Conservation (phyloP, 2,329 filamentous ascomycete species). For the Cladosporium phlei region DNA sequence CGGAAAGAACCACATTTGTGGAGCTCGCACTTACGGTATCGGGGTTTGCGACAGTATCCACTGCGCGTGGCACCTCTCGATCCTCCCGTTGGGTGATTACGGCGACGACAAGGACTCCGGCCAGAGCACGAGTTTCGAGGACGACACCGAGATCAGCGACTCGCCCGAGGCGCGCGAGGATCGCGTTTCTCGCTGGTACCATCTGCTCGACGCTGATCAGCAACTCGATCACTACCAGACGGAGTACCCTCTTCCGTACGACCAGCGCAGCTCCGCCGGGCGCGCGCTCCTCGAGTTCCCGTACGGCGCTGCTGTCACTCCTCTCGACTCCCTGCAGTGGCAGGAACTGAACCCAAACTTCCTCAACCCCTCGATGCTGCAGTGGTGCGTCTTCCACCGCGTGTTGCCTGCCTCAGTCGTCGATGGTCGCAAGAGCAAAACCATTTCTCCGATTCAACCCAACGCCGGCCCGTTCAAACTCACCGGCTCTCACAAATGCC, state of each 20-base stretch:
- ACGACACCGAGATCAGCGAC: constrained; percentile 16
- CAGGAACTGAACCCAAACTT: constrained; percentile 17
- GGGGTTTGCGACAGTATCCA: constrained; percentile 17
- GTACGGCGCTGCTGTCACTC: not conserved
- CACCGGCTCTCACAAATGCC: not conserved
- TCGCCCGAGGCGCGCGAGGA: constrained; percentile 13
- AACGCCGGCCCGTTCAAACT: constrained; percentile 3
- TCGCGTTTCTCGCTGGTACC: constrained; percentile 16
- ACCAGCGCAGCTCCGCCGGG: constrained; percentile 5
- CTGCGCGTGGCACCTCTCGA: constrained; percentile 7
- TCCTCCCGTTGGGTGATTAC: constrained; percentile 7
- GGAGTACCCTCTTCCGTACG: constrained; percentile 6
- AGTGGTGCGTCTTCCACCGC: not conserved
- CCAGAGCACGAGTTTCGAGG: constrained; percentile 28
- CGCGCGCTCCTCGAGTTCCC: not conserved
- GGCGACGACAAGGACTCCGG: constrained; percentile 25
- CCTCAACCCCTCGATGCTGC: constrained; percentile 9
- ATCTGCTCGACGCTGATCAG: constrained; percentile 13
- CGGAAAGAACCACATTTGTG: not conserved
- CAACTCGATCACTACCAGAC: constrained; percentile 14
- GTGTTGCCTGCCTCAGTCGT: constrained; percentile 7
- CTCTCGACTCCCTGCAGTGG: constrained; percentile 8
- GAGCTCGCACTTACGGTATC: constrained; percentile 11
- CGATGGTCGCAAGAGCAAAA: not conserved
- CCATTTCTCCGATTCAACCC: constrained; percentile 1